Evolutionary conservation across 148 eudicot species (phyloP), one percentile per base, ranked within the genome.

Genomic region (Polygonum aviculare): DNA sequence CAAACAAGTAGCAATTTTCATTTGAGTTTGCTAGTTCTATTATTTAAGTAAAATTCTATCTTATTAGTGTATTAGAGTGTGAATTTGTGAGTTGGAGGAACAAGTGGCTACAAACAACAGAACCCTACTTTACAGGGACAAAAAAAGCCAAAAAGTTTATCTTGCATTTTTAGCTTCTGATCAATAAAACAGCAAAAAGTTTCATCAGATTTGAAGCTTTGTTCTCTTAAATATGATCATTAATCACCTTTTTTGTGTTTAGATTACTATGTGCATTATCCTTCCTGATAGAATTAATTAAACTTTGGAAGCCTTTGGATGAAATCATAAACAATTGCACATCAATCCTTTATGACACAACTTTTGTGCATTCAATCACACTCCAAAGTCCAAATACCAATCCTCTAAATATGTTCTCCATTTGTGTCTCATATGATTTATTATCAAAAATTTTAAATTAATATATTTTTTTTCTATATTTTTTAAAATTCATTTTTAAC

Each of bases 111-210:
- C 75, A 44, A 72, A 72, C 75, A 72, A 72, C 75, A 72, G 75
- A 72, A 6, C 33, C 35, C 35, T 41, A 72, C 75, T 72, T 72
- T 72, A 41, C 8, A 48, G 52, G 35, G 75, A 72, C 75, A 41
- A 72, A 72, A 71, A 45, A 5, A 72, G 75, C 75, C 75, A 45
- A 72, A 72, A 72, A 72, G 75, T 16, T 72, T 72, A 72, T 72
- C 75, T 41, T 72, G 52, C 75, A 72, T 72, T n/a, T 70, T 72
- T 48, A 72, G 52, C 75, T 41, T 72, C 52, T 72, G 75, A 72
- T 72, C 75, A 72, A 45, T 72, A 26, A 45, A 12, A 38, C 45
- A 67, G 72, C 72, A 67, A 67, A 67, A 67, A 38, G 72, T n/a
- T 36, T 67, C 72, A 67, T 6, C 19, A 67, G 44, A 35, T 67